These are phyloP conservation scores for Acanthamoeba healyi DNA, from an alignment of 208 protist species.

Conservation along the genomic window DNA sequence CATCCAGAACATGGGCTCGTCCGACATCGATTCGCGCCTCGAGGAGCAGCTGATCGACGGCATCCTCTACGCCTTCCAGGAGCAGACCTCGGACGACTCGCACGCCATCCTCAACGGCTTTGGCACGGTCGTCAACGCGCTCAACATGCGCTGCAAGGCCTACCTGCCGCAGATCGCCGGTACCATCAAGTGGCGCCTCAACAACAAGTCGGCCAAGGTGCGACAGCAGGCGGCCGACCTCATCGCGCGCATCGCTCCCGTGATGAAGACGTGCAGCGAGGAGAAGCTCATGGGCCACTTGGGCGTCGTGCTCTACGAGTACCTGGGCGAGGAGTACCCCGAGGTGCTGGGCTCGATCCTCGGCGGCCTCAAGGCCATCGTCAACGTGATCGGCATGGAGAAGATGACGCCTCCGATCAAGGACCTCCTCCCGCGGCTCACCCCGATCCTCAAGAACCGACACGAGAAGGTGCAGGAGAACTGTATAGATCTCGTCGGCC, in stretches of 20 bases:
- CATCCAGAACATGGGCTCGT: constrained; percentile 87
- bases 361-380: constrained; percentile 96
- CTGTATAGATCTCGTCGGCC: constrained; percentile 98
- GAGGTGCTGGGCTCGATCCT: constrained; percentile 97
- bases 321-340: constrained; percentile 98
- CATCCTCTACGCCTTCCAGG: constrained; percentile 97
- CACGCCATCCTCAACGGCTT: constrained; percentile 95
- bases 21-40: constrained; percentile 95
- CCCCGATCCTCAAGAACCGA: constrained; percentile 99
- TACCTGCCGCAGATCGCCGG: constrained; percentile 97
- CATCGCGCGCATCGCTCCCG: constrained; percentile 94
- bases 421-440: constrained; percentile 98
- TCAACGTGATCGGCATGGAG: constrained; percentile 96
- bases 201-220: constrained; percentile 94
- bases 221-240: constrained; percentile 98
- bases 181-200: constrained; percentile 97
- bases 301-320: constrained; percentile 98
- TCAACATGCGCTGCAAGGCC: constrained; percentile 80
- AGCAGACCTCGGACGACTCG: constrained; percentile 96
- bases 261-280: constrained; percentile 96
- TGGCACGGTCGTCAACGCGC: constrained; percentile 89
- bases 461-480: constrained; percentile 98
- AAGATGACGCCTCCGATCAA: constrained; percentile 94
- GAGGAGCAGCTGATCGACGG: constrained; percentile 98
- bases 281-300: constrained; percentile 96